Conservation (phyloP, 768 basidiomycete genomes). For the Phanerodontia chrysosporium region DNA sequence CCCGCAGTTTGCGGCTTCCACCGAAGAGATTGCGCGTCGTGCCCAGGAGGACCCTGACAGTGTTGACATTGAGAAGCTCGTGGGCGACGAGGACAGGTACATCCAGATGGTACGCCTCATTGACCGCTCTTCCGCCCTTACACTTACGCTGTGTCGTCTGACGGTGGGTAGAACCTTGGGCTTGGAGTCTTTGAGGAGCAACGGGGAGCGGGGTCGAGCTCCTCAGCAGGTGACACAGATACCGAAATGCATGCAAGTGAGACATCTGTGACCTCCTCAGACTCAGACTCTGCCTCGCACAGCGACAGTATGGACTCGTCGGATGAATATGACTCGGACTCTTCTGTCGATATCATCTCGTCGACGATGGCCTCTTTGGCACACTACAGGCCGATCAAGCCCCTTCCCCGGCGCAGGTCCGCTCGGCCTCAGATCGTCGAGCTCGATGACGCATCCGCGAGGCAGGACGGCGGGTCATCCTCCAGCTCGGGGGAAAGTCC, state of each 20-base stretch:
- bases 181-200: conserved; percentile 24
- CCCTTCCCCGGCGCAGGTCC: conserved; percentile 10
- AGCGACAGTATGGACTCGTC: conserved; percentile 9
- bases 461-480: conserved; percentile 6
- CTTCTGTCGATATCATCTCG: conserved; percentile 18
- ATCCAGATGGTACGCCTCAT: conserved; percentile 13
- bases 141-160: not conserved
- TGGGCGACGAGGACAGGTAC: conserved; percentile 25
- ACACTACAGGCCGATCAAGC: conserved; percentile 11
- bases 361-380: conserved; percentile 7
- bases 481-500: conserved; percentile 12
- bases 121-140: not conserved
- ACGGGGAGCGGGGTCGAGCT: not conserved
- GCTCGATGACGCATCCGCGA: conserved; percentile 5
- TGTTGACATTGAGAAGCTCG: conserved; percentile 67
- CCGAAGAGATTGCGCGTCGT: conserved; percentile 46
- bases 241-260: conserved; percentile 14
- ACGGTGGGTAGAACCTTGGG: conserved; percentile 17
- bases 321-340: conserved; percentile 14
- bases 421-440: conserved; percentile 13
- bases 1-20: conserved; percentile 62
- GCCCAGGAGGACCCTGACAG: conserved; percentile 46
- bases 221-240: conserved; percentile 8
- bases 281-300: conserved; percentile 5
- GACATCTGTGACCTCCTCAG: conserved; percentile 6